phyloP scores from a whole-genome alignment of 768 basidiomycete genomes.

The Lentinula guzmanii region DNA sequence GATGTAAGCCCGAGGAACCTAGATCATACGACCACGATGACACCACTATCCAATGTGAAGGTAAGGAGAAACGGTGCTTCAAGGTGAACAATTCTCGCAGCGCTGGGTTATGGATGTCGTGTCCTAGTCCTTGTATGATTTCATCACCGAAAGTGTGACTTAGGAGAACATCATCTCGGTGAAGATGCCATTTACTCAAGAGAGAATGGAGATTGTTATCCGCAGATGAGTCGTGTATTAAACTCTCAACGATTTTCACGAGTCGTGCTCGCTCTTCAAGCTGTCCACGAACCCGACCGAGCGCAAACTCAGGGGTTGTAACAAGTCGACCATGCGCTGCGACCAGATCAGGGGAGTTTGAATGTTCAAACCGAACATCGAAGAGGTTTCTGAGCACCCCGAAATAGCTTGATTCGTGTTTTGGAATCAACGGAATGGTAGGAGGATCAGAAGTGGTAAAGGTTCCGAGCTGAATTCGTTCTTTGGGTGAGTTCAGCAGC shows the following conservation, averaged over 20 bases:
- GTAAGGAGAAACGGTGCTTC: slow-evolving; percentile 38
- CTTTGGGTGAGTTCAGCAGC: neutral
- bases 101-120: slow-evolving; percentile 28
- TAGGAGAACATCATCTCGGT: slow-evolving; percentile 39
- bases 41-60: slow-evolving; percentile 70
- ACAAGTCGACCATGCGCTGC: slow-evolving; percentile 43
- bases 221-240: slow-evolving; percentile 33
- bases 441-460: neutral
- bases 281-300: slow-evolving; percentile 64
- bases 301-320: slow-evolving; percentile 65
- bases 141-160: slow-evolving; percentile 37
- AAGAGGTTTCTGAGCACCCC: slow-evolving; percentile 21
- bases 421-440: neutral
- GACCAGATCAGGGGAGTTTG: slow-evolving; percentile 55
- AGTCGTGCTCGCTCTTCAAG: slow-evolving; percentile 49
- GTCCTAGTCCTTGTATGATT: slow-evolving; percentile 30
- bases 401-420: neutral
- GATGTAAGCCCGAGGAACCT: slow-evolving; percentile 70
- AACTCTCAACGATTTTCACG: slow-evolving; percentile 36
- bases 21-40: slow-evolving; percentile 78
- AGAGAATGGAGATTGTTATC: slow-evolving; percentile 39
- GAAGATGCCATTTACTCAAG: slow-evolving; percentile 52
- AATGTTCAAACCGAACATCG: slow-evolving; percentile 49
- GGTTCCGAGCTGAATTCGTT: neutral
- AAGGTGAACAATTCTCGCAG: slow-evolving; percentile 26